Evolutionary conservation across 345 rosid genomes (phyloP).

Genomic region (Rhizophora mangle): DNA sequence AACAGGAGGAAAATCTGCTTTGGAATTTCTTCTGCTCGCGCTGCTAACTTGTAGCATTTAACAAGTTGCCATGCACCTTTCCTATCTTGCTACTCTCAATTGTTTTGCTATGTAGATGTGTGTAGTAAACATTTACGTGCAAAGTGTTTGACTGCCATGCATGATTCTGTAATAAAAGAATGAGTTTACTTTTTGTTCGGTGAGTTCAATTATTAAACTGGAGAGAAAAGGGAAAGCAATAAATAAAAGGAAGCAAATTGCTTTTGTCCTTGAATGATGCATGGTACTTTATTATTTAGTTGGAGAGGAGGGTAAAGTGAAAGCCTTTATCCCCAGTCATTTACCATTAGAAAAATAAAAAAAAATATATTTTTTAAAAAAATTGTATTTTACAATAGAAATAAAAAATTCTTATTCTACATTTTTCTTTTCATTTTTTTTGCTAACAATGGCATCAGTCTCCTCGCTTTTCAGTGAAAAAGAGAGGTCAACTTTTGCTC

Average conservation of each 20-base stretch:
- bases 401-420: too few species aligned
- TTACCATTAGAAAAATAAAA: too few species aligned
- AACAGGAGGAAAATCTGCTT: neutral
- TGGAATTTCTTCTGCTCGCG: neutral
- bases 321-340: neutral
- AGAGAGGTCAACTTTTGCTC: too few species aligned
- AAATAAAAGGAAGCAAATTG: neutral
- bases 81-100: neutral
- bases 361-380: too few species aligned
- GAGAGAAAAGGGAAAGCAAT: neutral
- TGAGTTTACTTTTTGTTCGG: neutral
- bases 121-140: too few species aligned
- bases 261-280: conserved; percentile 12
- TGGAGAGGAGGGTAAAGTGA: neutral
- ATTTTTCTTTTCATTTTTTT: too few species aligned
- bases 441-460: too few species aligned
- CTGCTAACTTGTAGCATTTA: neutral
- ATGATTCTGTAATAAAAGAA: neutral
- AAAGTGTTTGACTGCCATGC: neutral
- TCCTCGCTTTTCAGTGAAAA: too few species aligned
- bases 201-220: neutral
- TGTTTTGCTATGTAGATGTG: neutral
- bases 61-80: neutral
- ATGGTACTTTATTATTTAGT: conserved; percentile 1
- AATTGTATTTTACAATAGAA: too few species aligned